A percentile compares a stretch with the other conserved stretches of the same genome.
Evolutionary conservation across 768 basidiomycete species (phyloP).

Genomic region (Rickenella mellea): DNA sequence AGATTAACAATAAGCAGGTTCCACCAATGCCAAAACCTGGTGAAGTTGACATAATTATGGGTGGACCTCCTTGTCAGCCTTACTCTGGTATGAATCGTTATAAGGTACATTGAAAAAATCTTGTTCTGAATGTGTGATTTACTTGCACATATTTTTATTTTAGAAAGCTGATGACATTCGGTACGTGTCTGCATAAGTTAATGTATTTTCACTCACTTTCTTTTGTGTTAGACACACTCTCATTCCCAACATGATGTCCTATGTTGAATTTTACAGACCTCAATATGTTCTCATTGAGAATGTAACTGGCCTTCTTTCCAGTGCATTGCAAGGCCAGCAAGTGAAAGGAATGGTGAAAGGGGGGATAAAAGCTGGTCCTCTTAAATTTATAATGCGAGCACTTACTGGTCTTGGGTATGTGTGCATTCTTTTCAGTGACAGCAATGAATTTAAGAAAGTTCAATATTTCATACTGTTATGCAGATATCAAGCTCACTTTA

Average conservation of each 20-base stretch:
- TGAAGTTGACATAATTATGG: slow-evolving; percentile 66
- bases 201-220: neutral
- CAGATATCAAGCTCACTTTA: slow-evolving; percentile 60
- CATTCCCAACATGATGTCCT: slow-evolving; percentile 62
- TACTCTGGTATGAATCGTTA: slow-evolving; percentile 58
- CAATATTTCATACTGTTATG: neutral
- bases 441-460: slow-evolving; percentile 6
- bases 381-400: slow-evolving; percentile 56
- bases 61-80: slow-evolving; percentile 71
- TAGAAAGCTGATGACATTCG: slow-evolving; percentile 54
- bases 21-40: slow-evolving; percentile 45
- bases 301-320: slow-evolving; percentile 49
- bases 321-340: slow-evolving; percentile 34
- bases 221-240: slow-evolving; percentile 40
- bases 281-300: slow-evolving; percentile 65
- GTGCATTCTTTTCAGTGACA: neutral
- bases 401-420: slow-evolving; percentile 57
- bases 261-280: slow-evolving; percentile 56
- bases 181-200: slow-evolving; percentile 17
- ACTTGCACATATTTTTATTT: neutral
- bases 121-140: neutral
- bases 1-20: slow-evolving; percentile 28
- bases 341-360: slow-evolving; percentile 22
- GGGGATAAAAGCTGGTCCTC: slow-evolving; percentile 41
- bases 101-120: slow-evolving; percentile 30